phyloP scores from a whole-genome alignment of 108 stramenopile genomes.

The Halocafeteria seosinensis region DNA sequence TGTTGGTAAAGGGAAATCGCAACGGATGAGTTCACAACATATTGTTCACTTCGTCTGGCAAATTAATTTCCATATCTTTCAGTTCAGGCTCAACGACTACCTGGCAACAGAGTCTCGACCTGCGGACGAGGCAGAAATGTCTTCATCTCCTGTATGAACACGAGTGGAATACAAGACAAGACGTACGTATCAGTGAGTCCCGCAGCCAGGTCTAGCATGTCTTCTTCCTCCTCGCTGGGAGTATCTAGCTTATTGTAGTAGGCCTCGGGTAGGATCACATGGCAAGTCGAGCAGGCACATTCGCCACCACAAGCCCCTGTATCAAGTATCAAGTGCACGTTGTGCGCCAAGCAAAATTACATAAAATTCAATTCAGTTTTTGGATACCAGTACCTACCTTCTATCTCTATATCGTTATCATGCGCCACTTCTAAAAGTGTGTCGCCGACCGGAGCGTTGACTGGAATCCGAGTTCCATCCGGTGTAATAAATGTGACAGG shows the following conservation, averaged over 20 bases:
- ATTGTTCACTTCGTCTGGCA: conserved; percentile 54
- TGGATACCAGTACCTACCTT: too few species aligned
- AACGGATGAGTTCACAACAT: conserved; percentile 1
- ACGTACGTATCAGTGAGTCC: conserved; percentile 77
- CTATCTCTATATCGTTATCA: conserved; percentile 38
- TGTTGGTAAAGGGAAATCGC: neutral
- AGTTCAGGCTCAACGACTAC: conserved; percentile 66
- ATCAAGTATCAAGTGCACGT: too few species aligned
- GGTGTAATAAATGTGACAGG: neutral
- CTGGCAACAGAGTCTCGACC: conserved; percentile 83
- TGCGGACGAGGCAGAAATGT: conserved; percentile 19
- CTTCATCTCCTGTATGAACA: too few species aligned
- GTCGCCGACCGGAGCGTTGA: conserved; percentile 12
- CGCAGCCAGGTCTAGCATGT: conserved; percentile 94
- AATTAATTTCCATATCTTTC: conserved; percentile 65
- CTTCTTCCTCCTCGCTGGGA: conserved; percentile 81
- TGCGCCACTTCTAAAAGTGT: conserved; percentile 34
- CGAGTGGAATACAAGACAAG: too few species aligned
- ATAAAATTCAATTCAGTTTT: too few species aligned
- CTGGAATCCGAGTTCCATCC: neutral
- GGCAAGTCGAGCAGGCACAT: conserved; percentile 56
- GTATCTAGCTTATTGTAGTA: conserved; percentile 61
- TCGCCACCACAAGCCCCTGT: conserved; percentile 45
- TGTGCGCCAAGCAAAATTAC: too few species aligned
- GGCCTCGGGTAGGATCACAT: conserved; percentile 64